Base-by-base conservation (phyloP, 805 yeast genomes). In the Limtongia smithiae region DNA sequence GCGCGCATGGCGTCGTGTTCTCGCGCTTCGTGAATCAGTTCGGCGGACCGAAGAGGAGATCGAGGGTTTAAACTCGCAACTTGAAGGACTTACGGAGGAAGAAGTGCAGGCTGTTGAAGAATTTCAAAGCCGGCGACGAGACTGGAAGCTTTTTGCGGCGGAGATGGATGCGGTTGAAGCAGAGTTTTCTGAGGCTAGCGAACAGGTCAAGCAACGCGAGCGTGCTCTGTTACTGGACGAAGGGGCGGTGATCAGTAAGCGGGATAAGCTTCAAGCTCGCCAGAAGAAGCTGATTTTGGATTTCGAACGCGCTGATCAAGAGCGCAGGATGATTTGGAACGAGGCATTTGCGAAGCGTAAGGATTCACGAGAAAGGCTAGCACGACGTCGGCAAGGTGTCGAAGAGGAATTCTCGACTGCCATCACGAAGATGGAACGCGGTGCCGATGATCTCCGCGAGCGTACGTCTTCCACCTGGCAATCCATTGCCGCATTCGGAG, bases 1-100 rank as follows among this genome's bases (percentile, higher is more conserved):
- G 49, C 75, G 83, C 52, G 77, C 70, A 36, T 70, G 76, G 43
- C 71, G 77, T 36, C 77, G 77, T 56, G 73, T 78, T 8, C 75
- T 74, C 37, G 73, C 78, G 35, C 63, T 81, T 51, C 73, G 79
- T 36, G 75, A 71, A 37, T 68, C 70, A 21, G 76, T 70, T 58
- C 69, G 70, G 15, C 70, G 66, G 54, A 63, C 51, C 32, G 69
- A 69, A 21, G 75, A 73, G 54, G 61, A 58, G 28, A 55, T 52
- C 35, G 54, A 35, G 54, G 41, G 11, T 43, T 43, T 50, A 38
- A 45, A 18, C 44, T 33, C 11, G 25, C 48, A 56, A n/a, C 40
- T 44, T 17, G 18, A 31, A 17, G 33, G 48, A 21, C 43, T 50
- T 27, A 51, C 45, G n/a, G 20, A 34, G 37, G 60, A 57, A 6